Conservation (phyloP, 768 basidiomycete genomes). For the Amanita pseudoporphyria region DNA sequence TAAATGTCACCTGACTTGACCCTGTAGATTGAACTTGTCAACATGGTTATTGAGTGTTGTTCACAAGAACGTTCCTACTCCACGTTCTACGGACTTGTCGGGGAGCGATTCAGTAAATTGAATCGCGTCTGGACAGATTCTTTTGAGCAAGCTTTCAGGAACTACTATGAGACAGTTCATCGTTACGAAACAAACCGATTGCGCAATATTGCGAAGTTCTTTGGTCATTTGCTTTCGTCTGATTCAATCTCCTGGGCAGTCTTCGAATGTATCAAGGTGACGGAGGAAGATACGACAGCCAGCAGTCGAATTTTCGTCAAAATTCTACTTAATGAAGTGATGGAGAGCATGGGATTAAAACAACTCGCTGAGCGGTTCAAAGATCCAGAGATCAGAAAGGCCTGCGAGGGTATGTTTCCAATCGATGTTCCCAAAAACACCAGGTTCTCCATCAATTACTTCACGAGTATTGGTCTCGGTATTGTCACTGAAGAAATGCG, state of each 20-base stretch:
- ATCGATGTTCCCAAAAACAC: slow-evolving; percentile 96
- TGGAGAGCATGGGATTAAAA: slow-evolving; percentile 89
- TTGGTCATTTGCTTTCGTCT: slow-evolving; percentile 81
- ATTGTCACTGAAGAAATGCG: slow-evolving; percentile 93
- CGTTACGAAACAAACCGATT: slow-evolving; percentile 98
- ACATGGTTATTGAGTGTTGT: slow-evolving; percentile 99
- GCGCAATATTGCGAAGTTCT: slow-evolving; percentile 95
- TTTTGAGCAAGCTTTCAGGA: slow-evolving; percentile 79
- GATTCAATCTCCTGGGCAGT: slow-evolving; percentile 89
- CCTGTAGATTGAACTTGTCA: slow-evolving; percentile 79
- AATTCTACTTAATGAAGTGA: slow-evolving; percentile 92
- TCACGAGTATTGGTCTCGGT: slow-evolving; percentile 90
- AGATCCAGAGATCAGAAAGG: slow-evolving; percentile 69
- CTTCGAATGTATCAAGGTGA: slow-evolving; percentile 80
- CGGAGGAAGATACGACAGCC: slow-evolving; percentile 96
- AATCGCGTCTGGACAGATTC: slow-evolving; percentile 91
- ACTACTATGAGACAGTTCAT: slow-evolving; percentile 94
- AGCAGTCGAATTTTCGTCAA: slow-evolving; percentile 96
- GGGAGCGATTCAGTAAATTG: slow-evolving; percentile 94
- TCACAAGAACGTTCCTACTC: slow-evolving; percentile 98
- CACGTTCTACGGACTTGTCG: slow-evolving; percentile 93
- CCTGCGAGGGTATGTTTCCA: slow-evolving; percentile 86
- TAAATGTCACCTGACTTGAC: background rate
- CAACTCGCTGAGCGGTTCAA: slow-evolving; percentile 81
- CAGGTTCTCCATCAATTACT: slow-evolving; percentile 94